Evolutionary conservation across 805 yeast genomes (phyloP).

Genomic region (Wickerhamiella spandovensis): DNA sequence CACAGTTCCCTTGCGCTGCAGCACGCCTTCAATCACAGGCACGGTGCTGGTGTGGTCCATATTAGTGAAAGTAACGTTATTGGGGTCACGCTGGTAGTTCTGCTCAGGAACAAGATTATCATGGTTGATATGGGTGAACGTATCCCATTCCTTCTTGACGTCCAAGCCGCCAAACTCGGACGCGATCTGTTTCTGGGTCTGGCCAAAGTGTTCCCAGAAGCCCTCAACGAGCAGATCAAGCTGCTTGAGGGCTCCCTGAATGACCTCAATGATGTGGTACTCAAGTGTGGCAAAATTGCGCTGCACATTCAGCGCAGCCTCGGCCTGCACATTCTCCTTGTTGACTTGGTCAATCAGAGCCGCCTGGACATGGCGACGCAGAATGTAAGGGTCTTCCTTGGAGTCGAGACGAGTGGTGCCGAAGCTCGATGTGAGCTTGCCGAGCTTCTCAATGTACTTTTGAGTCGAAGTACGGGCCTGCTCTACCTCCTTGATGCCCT

Average conservation of each 20-base stretch:
- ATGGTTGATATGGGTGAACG: conserved; percentile 25
- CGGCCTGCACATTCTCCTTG: conserved; percentile 33
- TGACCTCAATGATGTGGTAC: conserved; percentile 29
- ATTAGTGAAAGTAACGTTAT: conserved; percentile 27
- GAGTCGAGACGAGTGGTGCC: conserved; percentile 26
- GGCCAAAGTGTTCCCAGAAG: conserved; percentile 21
- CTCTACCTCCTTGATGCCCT: conserved; percentile 27
- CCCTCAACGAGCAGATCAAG: conserved; percentile 22
- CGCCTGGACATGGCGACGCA: conserved; percentile 26
- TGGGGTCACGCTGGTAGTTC: conserved; percentile 27
- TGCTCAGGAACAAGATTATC: conserved; percentile 23
- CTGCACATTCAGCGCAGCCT: conserved; percentile 31
- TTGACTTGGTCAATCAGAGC: conserved; percentile 30
- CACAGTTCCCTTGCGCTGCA: conserved; percentile 32
- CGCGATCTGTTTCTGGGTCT: conserved; percentile 22
- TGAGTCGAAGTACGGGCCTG: conserved; percentile 24
- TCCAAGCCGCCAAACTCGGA: conserved; percentile 26
- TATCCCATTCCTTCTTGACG: conserved; percentile 33
- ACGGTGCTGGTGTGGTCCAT: conserved; percentile 27
- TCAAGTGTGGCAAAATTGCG: conserved; percentile 30
- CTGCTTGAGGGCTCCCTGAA: conserved; percentile 28
- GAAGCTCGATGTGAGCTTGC: conserved; percentile 21
- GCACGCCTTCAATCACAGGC: conserved; percentile 36
- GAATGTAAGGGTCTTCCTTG: conserved; percentile 34
- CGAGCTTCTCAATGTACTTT: conserved; percentile 29